phyloP scores from a whole-genome alignment of 169 alveolate species.

The Cryptosporidium bovis region DNA sequence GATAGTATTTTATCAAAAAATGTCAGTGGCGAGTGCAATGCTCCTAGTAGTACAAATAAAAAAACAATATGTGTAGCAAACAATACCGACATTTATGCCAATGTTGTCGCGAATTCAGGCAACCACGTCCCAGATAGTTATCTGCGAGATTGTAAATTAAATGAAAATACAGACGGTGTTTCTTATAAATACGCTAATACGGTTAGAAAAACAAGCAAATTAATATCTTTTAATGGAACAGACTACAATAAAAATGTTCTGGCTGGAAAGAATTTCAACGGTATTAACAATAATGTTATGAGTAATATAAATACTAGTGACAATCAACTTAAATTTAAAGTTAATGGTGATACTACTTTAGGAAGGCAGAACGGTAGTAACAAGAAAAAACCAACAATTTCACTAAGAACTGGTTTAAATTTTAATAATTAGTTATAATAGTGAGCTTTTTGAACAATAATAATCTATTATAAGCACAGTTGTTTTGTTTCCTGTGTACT shows the following conservation, averaged over 20 bases:
- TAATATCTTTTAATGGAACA: too few species aligned
- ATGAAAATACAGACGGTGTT: too few species aligned
- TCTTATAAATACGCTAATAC: not conserved
- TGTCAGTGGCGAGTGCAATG: too few species aligned
- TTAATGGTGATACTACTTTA: not conserved
- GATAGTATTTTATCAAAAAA: too few species aligned
- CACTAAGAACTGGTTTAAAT: constrained; percentile 63
- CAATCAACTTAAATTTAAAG: not conserved
- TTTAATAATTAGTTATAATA: constrained; percentile 1
- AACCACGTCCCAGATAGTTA: not conserved
- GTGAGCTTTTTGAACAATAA: too few species aligned
- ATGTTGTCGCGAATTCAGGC: too few species aligned
- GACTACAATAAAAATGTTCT: not conserved
- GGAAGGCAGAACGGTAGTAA: not conserved
- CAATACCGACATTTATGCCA: too few species aligned
- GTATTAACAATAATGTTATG: not conserved
- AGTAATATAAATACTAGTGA: not conserved
- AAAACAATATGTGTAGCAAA: too few species aligned
- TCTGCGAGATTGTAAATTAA: not conserved
- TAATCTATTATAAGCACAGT: too few species aligned
- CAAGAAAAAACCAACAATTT: constrained; percentile 34
- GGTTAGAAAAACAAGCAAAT: too few species aligned
- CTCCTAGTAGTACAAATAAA: too few species aligned
- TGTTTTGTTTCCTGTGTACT: not conserved
- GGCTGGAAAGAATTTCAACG: not conserved